These are phyloP conservation scores for Ganoderma leucocontextum DNA, from an alignment of 1,284 basidiomycete species.

Conservation along the genomic window DNA sequence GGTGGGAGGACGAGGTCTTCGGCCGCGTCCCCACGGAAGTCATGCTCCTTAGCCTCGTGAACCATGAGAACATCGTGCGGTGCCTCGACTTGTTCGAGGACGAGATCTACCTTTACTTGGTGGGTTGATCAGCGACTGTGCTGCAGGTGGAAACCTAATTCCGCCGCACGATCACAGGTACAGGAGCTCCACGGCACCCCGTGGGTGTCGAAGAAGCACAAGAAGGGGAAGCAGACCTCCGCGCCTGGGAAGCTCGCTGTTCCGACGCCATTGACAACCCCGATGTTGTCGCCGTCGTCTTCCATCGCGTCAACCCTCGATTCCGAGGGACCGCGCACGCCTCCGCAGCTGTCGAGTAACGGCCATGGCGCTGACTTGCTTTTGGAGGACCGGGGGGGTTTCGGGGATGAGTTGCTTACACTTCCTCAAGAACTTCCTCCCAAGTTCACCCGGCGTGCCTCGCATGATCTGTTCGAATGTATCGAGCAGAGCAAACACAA, in stretches of 20 bases:
- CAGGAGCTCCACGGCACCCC: slow-evolving; percentile 93
- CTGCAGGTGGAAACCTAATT: slow-evolving; percentile 14
- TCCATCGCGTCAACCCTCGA: slow-evolving; percentile 39
- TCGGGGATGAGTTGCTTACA: slow-evolving; percentile 28
- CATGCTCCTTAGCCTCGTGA: slow-evolving; percentile 76
- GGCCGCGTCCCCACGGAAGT: slow-evolving; percentile 84
- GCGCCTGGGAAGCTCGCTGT: slow-evolving; percentile 41
- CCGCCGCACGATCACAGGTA: slow-evolving; percentile 56
- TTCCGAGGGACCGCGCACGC: slow-evolving; percentile 35
- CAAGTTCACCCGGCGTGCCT: slow-evolving; percentile 75
- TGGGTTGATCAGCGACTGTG: slow-evolving; percentile 48
- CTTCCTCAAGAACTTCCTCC: slow-evolving; percentile 46
- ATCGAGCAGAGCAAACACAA: slow-evolving; percentile 88
- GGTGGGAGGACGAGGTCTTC: slow-evolving; percentile 72
- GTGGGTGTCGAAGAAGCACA: slow-evolving; percentile 60
- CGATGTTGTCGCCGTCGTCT: slow-evolving; percentile 48
- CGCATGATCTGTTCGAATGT: slow-evolving; percentile 93
- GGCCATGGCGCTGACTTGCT: neutral
- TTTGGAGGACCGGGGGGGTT: neutral
- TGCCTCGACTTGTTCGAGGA: slow-evolving; percentile 90
- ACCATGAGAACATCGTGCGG: slow-evolving; percentile 84
- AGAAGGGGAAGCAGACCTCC: slow-evolving; percentile 39
- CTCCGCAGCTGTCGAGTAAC: neutral
- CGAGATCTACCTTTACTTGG: slow-evolving; percentile 85
- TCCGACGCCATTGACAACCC: slow-evolving; percentile 45